Conservation (phyloP, 2,329 filamentous ascomycete species). For the Trichoderma simmonsii region DNA sequence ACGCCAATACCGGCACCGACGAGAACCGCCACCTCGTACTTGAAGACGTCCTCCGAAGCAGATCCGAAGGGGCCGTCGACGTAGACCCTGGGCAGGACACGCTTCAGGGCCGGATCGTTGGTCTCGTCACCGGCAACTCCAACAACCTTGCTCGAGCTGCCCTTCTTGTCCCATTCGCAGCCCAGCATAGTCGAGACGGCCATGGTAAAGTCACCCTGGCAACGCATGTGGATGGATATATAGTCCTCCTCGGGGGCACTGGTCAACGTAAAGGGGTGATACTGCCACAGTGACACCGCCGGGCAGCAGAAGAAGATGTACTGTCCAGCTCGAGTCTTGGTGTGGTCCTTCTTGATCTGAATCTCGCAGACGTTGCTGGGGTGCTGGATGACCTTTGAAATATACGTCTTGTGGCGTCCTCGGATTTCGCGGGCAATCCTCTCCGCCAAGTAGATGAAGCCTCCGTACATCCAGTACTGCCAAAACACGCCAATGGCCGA, state of each 20-base stretch:
- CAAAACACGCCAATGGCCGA: constrained; percentile 75
- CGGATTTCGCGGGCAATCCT: constrained; percentile 74
- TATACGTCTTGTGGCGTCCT: constrained; percentile 78
- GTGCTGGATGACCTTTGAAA: constrained; percentile 86
- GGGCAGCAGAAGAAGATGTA: constrained; percentile 90
- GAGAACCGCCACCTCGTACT: constrained; percentile 77
- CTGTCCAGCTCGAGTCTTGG: constrained; percentile 75
- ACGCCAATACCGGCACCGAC: constrained; percentile 81
- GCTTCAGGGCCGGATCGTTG: constrained; percentile 67
- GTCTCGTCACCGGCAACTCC: constrained; percentile 60
- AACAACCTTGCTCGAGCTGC: constrained; percentile 62
- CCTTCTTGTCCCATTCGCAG: constrained; percentile 63
- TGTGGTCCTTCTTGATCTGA: constrained; percentile 87
- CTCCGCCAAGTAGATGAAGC: constrained; percentile 77
- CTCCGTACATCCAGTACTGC: constrained; percentile 87
- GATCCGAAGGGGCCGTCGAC: constrained; percentile 83
- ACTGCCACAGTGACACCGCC: constrained; percentile 82
- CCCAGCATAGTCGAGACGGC: constrained; percentile 67
- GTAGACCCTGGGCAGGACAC: constrained; percentile 75
- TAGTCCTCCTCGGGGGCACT: constrained; percentile 88
- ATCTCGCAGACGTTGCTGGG: constrained; percentile 87
- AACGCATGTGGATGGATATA: constrained; percentile 80
- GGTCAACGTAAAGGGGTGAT: constrained; percentile 82
- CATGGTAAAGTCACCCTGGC: constrained; percentile 78
- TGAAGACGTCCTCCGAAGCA: constrained; percentile 85